Conservation (phyloP, 768 basidiomycete species). For the Boletus vinaceobasis region DNA sequence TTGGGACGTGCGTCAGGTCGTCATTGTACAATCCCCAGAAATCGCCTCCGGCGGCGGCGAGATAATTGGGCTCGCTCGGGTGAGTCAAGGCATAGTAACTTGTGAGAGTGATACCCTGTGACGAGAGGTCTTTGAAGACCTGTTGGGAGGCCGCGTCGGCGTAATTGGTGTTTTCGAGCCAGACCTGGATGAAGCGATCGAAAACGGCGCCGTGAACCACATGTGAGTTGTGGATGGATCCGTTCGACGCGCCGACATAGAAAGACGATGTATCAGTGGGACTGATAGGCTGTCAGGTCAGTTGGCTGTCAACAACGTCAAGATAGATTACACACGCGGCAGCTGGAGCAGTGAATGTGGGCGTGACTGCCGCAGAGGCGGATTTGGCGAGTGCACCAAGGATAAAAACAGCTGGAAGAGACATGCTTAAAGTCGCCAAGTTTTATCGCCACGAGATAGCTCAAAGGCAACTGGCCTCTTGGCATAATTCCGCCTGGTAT, state of each 20-base stretch:
- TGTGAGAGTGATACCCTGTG: conserved; percentile 46
- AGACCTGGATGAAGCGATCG: no score
- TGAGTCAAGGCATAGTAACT: conserved; percentile 43
- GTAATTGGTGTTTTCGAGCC: no score
- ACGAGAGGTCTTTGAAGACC: conserved; percentile 39
- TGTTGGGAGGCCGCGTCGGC: no score
- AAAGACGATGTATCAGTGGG: conserved; percentile 29
- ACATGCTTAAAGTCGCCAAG: conserved; percentile 3
- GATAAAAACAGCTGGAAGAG: conserved; percentile 1
- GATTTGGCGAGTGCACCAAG: conserved; percentile 13
- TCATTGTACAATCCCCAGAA: conserved; percentile 51
- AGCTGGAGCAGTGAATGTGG: conserved; percentile 22
- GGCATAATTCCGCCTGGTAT: not conserved
- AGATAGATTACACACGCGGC: conserved; percentile 10
- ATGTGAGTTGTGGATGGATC: conserved; percentile 29
- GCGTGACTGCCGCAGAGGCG: conserved; percentile 15
- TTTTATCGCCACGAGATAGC: not conserved
- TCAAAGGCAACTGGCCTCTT: not conserved
- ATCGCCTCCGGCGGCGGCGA: conserved; percentile 44
- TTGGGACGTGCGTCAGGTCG: conserved; percentile 25
- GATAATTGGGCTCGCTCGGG: conserved; percentile 57
- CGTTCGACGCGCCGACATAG: conserved; percentile 42
- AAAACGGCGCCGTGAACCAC: no score
- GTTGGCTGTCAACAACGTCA: not conserved
- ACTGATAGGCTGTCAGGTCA: conserved; percentile 7